These are phyloP conservation scores for Protomyces pachydermus DNA, from an alignment of 1,139 yeast genomes.

Conservation along the genomic window DNA sequence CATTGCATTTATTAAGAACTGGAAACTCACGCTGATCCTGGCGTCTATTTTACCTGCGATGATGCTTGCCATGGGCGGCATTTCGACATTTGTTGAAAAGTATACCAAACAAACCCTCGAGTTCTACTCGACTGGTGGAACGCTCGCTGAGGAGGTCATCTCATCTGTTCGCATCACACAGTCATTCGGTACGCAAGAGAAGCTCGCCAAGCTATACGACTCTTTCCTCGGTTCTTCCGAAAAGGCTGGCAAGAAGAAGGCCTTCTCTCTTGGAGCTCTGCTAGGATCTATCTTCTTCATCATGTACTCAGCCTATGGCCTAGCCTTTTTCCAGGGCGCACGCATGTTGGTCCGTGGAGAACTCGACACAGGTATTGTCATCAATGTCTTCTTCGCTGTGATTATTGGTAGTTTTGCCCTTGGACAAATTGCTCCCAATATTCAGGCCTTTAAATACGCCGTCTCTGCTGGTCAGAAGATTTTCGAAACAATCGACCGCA, in stretches of 20 bases:
- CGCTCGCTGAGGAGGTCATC: slow-evolving; percentile 45
- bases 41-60: slow-evolving; percentile 42
- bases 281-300: slow-evolving; percentile 35
- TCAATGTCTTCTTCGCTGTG: slow-evolving; percentile 35
- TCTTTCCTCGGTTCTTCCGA: slow-evolving; percentile 37
- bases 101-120: slow-evolving; percentile 37
- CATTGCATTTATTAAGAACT: slow-evolving; percentile 43
- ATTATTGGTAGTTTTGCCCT: slow-evolving; percentile 43
- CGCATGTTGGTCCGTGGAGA: slow-evolving; percentile 28
- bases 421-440: slow-evolving; percentile 44
- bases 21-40: slow-evolving; percentile 43
- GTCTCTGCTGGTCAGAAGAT: slow-evolving; percentile 44
- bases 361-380: slow-evolving; percentile 29
- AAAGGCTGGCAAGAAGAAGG: slow-evolving; percentile 37
- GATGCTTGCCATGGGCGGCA: slow-evolving; percentile 36
- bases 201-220: slow-evolving; percentile 41
- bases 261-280: slow-evolving; percentile 39
- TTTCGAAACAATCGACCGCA: slow-evolving; percentile 45
- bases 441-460: slow-evolving; percentile 43
- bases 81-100: slow-evolving; percentile 35
- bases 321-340: slow-evolving; percentile 46
- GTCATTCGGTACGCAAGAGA: slow-evolving; percentile 45
- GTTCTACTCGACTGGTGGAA: slow-evolving; percentile 41
- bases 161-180: slow-evolving; percentile 44
- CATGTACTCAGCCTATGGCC: slow-evolving; percentile 36